Evolutionary conservation across 2,329 filamentous ascomycete genomes (phyloP), one percentile per base, ranked within the genome.

Genomic region (Fusarium concolor): DNA sequence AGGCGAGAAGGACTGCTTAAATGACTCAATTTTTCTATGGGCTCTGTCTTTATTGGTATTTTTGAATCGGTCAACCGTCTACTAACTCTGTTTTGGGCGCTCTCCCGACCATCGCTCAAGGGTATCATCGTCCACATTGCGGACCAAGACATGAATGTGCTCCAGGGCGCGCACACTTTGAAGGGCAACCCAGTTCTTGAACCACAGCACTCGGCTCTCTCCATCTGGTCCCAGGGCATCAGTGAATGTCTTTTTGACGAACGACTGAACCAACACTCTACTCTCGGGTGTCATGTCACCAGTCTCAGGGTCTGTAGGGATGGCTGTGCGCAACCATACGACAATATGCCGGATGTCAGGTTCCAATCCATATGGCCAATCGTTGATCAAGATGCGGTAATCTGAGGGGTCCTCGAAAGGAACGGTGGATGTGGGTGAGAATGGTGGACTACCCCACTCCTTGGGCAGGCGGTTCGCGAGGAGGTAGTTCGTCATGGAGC

Each of bases 161-260:
- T 97, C 94, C 45, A 97, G 83, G 4, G 92, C 87, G 72, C 94
- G 88, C 41, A 97, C 91, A 72, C 92, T 96, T 82, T 97, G 96
- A 76, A 97, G 81, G 26, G 89, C 89, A 62, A 89, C 89, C 94
- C 94, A 97, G 73, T 97, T 97, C 85, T 95, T 96, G 81, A 97
- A 97, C 93, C 94, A 98, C 63, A 94, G 77, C 43, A 90, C 87
- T 47, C 80, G 81, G 8, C 83, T 79, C 57, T 80, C 78, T n/a
- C 84, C 85, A 5, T 78, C 80, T 0, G 78, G 76, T 0, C 84
- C 85, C 14, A 92, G 79, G 29, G 78, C 80, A n/a, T 85, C 82
- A 33, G 86, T 81, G 76, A 97, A 97, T 17, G 85, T 90, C 65
- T 81, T 84, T 68, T 87, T 79, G 31, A 97, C 89, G 76, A 92